Percentiles rank a stretch among this genome's conserved stretches.
Conservation (phyloP, 345 rosid genomes). For the Rhizophora apiculata region DNA sequence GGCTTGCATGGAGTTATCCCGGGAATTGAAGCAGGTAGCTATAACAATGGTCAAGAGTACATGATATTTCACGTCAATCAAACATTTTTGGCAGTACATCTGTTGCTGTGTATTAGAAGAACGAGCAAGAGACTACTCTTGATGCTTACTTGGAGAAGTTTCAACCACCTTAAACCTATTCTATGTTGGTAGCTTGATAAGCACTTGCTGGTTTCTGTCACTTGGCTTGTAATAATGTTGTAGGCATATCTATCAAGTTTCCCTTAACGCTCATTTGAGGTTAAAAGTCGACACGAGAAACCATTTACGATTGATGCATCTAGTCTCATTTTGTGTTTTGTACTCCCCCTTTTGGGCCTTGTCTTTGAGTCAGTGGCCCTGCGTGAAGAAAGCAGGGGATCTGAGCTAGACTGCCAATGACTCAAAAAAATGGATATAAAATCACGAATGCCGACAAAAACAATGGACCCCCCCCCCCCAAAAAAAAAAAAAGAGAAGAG, state of each 20-base stretch:
- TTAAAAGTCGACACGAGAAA: too few relatives aligned
- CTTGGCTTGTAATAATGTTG: too few relatives aligned
- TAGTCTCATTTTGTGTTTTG: too few relatives aligned
- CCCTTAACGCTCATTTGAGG: too few relatives aligned
- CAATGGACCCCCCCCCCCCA: not conserved
- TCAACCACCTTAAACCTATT: not conserved
- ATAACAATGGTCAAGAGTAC: conserved; percentile 13
- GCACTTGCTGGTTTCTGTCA: too few relatives aligned
- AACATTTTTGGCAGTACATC: conserved; percentile 1
- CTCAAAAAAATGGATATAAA: not conserved
- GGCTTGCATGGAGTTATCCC: conserved; percentile 9
- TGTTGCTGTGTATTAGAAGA: conserved; percentile 1
- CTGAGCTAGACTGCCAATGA: not conserved
- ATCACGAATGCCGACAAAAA: not conserved
- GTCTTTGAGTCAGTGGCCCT: too few relatives aligned
- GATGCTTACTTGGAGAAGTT: not conserved
- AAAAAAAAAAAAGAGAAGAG: not conserved
- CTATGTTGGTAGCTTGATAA: not conserved
- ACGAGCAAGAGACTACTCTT: not conserved
- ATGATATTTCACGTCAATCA: not conserved
- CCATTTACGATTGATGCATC: too few relatives aligned
- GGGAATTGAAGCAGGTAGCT: conserved; percentile 9
- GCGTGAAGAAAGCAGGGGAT: too few relatives aligned
- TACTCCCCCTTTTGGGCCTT: too few relatives aligned
- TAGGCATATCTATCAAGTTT: too few relatives aligned